These are phyloP conservation scores for Aspergillus terreus DNA, from an alignment of 2,329 filamentous ascomycete species.

Conservation along the genomic window DNA sequence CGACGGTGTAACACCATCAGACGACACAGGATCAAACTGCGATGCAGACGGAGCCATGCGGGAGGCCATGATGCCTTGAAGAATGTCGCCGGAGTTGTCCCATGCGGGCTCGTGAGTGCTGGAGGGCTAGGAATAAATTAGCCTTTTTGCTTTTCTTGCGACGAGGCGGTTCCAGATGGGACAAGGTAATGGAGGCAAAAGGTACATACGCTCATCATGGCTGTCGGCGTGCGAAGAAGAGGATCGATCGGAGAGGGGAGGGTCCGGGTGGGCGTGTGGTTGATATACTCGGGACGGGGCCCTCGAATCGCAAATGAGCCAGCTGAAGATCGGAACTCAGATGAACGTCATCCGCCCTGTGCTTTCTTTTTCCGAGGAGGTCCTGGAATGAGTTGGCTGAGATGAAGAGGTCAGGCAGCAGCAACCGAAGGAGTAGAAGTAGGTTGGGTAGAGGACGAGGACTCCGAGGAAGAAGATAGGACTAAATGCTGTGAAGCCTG, in stretches of 20 bases:
- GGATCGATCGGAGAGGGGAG: background rate
- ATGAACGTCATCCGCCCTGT: background rate
- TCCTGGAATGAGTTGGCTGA: background rate
- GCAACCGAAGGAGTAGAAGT: no score
- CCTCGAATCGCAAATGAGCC: background rate
- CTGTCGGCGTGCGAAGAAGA: slow-evolving; percentile 12
- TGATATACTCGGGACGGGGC: slow-evolving; percentile 4
- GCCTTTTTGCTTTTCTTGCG: background rate
- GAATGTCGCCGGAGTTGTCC: slow-evolving; percentile 25
- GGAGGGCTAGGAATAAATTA: slow-evolving; percentile 9
- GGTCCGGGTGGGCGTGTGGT: background rate
- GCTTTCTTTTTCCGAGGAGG: background rate
- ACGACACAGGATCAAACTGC: slow-evolving; percentile 9
- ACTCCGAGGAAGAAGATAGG: no score
- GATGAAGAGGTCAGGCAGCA: background rate
- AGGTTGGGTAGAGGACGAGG: no score
- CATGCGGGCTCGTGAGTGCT: slow-evolving; percentile 15
- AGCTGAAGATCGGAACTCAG: slow-evolving; percentile 1
- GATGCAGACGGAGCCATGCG: slow-evolving; percentile 10
- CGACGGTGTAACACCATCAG: slow-evolving; percentile 10
- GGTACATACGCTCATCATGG: slow-evolving; percentile 16
- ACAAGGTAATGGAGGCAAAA: background rate
- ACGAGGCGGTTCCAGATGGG: background rate
- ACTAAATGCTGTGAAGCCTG: no score
- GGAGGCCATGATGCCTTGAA: slow-evolving; percentile 30